Conservation (phyloP, 2,329 filamentous ascomycete genomes). For the Penicillium griseofulvum region DNA sequence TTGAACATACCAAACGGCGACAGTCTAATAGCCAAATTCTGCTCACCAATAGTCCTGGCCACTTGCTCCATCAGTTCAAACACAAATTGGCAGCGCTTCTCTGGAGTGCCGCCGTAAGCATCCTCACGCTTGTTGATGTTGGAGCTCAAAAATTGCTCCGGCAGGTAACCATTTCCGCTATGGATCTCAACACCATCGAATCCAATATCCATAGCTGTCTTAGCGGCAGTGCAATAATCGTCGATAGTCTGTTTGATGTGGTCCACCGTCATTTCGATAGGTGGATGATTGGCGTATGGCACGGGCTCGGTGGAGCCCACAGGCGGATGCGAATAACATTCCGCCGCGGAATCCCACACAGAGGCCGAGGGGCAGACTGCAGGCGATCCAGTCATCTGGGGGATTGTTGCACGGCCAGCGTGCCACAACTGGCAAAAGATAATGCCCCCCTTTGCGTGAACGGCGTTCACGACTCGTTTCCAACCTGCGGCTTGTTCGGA, state of each 20-base stretch:
- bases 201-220: constrained; percentile 54
- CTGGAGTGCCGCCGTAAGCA: constrained; percentile 51
- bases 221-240: constrained; percentile 47
- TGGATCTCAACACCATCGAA: constrained; percentile 56
- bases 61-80: constrained; percentile 54
- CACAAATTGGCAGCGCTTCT: constrained; percentile 56
- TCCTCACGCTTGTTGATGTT: constrained; percentile 52
- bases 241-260: constrained; percentile 46
- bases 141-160: constrained; percentile 54
- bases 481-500: constrained; percentile 48
- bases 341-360: constrained; percentile 47
- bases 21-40: constrained; percentile 48
- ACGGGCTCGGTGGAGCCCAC: constrained; percentile 35
- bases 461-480: constrained; percentile 52
- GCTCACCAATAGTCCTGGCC: constrained; percentile 45
- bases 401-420: constrained; percentile 48
- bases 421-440: constrained; percentile 47
- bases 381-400: constrained; percentile 40
- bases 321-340: constrained; percentile 43
- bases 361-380: constrained; percentile 44
- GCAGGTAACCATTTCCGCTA: constrained; percentile 51
- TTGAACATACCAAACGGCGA: constrained; percentile 54
- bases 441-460: constrained; percentile 51
- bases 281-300: constrained; percentile 45
- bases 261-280: constrained; percentile 45